Evolutionary conservation across 306 rosid genomes (phyloP).

Genomic region (Cucurbita argyrosperma): DNA sequence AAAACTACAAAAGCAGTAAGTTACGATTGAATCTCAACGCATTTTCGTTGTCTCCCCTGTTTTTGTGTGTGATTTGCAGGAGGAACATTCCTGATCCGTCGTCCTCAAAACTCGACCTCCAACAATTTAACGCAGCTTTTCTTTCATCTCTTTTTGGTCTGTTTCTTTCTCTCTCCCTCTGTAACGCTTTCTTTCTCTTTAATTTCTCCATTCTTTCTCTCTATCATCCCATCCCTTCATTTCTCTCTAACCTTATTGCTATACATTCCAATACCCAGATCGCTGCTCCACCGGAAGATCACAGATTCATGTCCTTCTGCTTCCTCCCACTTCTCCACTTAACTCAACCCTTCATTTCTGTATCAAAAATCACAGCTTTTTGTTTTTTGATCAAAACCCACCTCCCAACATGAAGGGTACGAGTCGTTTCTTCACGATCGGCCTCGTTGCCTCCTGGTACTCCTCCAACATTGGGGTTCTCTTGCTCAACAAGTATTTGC

Average conservation of each 20-base stretch:
- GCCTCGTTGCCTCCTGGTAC: constrained; percentile 9
- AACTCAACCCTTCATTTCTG: not conserved
- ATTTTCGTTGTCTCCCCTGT: too few species aligned
- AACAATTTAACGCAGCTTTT: not conserved
- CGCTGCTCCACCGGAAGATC: not conserved
- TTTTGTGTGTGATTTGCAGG: too few species aligned
- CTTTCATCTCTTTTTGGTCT: too few species aligned
- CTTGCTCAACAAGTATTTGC: constrained; percentile 16
- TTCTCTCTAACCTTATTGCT: too few species aligned
- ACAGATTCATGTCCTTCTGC: not conserved
- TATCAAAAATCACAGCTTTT: not conserved
- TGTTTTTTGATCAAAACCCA: not conserved
- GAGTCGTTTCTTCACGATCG: constrained; percentile 12
- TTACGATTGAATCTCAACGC: not conserved
- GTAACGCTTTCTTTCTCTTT: not conserved
- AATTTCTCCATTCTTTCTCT: not conserved
- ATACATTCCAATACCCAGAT: not conserved
- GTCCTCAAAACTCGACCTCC: not conserved
- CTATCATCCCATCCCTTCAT: too few species aligned
- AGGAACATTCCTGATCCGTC: not conserved
- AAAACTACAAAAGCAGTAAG: not conserved
- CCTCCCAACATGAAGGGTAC: constrained; percentile 7
- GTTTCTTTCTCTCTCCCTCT: not conserved
- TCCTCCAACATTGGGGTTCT: constrained; percentile 16
- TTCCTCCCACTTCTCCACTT: not conserved